phyloP scores from a whole-genome alignment of 2,329 filamentous ascomycete species.

The Colletotrichum simmondsii region DNA sequence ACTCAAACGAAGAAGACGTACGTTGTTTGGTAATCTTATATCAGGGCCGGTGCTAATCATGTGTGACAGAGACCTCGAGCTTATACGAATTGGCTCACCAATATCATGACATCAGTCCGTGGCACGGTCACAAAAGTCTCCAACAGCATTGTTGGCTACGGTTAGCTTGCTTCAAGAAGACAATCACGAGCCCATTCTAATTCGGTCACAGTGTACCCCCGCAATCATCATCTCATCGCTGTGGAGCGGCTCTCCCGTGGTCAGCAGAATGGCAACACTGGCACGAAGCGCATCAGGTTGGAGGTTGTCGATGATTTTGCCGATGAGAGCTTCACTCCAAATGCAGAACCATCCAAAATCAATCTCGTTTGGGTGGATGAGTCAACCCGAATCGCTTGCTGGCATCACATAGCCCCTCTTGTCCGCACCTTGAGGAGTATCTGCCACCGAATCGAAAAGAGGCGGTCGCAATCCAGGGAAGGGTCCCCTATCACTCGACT shows the following conservation, averaged over 20 bases:
- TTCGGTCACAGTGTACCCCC: constrained; percentile 13
- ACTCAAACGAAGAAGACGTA: constrained; percentile 3
- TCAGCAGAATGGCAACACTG: constrained; percentile 2
- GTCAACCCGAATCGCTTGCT: constrained; percentile 22
- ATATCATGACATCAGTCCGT: constrained; percentile 34
- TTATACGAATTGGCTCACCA: constrained; percentile 16
- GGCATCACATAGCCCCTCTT: constrained; percentile 27
- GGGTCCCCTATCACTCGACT: not conserved
- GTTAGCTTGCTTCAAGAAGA: not conserved
- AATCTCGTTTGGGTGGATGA: constrained; percentile 31
- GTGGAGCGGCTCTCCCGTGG: constrained; percentile 17
- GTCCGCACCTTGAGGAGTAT: constrained; percentile 15
- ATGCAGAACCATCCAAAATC: not conserved
- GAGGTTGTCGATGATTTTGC: not conserved
- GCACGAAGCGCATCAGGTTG: constrained; percentile 25
- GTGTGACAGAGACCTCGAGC: not conserved
- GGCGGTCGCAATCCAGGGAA: not conserved
- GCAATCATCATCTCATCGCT: constrained; percentile 13
- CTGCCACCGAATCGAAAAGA: constrained; percentile 3
- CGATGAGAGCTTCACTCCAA: not conserved
- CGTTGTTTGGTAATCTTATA: not conserved
- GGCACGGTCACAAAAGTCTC: constrained; percentile 32
- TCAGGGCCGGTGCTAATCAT: not conserved
- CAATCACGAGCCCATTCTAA: not conserved
- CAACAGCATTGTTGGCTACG: constrained; percentile 29